Evolutionary conservation across 1,139 yeast genomes (phyloP).

Genomic region (Blastobotrys illinoisensis): DNA sequence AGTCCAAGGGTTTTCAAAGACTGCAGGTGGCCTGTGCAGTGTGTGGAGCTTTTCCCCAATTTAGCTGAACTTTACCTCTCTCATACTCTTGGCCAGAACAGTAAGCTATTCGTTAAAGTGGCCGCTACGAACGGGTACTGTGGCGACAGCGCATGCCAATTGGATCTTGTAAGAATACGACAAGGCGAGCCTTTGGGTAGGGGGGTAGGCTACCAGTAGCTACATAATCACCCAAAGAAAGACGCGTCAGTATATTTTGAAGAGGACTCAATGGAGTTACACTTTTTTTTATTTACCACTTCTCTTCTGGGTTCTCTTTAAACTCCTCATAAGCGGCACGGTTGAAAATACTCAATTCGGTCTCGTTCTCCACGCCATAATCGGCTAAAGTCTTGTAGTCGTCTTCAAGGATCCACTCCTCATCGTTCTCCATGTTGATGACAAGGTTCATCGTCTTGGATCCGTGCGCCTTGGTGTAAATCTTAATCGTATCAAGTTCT

Average conservation of each 20-base stretch:
- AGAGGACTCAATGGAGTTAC: too few species aligned
- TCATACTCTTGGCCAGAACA: not conserved
- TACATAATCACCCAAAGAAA: too few species aligned
- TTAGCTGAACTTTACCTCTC: not conserved
- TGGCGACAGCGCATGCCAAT: not conserved
- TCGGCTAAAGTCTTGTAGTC: slow-evolving; percentile 47
- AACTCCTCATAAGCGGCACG: slow-evolving; percentile 57
- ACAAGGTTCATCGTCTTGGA: slow-evolving; percentile 89
- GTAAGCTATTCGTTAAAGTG: not conserved
- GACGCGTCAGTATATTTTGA: too few species aligned
- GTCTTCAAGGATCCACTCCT: slow-evolving; percentile 58
- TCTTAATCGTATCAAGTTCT: slow-evolving; percentile 64
- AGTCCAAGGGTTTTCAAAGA: not conserved
- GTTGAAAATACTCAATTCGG: slow-evolving; percentile 80
- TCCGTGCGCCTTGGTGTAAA: slow-evolving; percentile 93
- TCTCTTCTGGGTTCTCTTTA: slow-evolving; percentile 81
- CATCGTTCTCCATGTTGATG: slow-evolving; percentile 79
- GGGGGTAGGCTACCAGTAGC: too few species aligned
- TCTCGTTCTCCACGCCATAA: slow-evolving; percentile 79
- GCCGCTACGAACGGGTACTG: not conserved
- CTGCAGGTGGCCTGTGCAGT: not conserved
- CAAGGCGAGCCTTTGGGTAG: too few species aligned
- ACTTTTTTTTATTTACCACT: slow-evolving; percentile 51
- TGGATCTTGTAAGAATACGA: too few species aligned
- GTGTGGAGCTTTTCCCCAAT: not conserved